Conservation (phyloP, 2,329 filamentous ascomycete genomes). For the Alternaria sp. region DNA sequence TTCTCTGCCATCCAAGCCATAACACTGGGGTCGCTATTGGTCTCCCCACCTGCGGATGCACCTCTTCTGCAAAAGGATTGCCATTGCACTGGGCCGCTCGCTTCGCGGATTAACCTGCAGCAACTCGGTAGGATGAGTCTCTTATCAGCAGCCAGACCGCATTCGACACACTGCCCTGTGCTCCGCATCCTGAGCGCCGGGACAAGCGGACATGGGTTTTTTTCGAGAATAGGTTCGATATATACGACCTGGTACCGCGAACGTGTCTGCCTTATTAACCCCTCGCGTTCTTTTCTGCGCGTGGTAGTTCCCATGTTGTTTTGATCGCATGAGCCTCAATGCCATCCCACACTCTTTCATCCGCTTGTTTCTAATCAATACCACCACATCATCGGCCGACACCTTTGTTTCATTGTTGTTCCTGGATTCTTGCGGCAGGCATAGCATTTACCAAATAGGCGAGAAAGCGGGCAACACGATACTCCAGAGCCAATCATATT, state of each 20-base stretch:
- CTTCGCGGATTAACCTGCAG: slow-evolving; percentile 32
- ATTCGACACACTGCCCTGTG: slow-evolving; percentile 33
- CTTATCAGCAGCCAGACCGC: slow-evolving; percentile 46
- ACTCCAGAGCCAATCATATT: neutral
- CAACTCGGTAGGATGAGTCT: slow-evolving; percentile 28
- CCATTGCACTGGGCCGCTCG: slow-evolving; percentile 36
- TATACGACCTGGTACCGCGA: slow-evolving; percentile 36
- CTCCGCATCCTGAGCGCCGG: slow-evolving; percentile 37
- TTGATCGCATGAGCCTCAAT: slow-evolving; percentile 9
- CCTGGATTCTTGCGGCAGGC: neutral
- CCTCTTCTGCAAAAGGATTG: slow-evolving; percentile 20
- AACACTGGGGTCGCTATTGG: slow-evolving; percentile 25
- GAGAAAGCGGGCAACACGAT: neutral
- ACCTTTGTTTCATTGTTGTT: slow-evolving; percentile 2
- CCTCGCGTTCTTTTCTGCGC: slow-evolving; percentile 17
- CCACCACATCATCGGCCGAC: slow-evolving; percentile 1
- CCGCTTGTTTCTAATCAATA: slow-evolving; percentile 11
- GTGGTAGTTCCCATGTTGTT: slow-evolving; percentile 6
- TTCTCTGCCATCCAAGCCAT: slow-evolving; percentile 13
- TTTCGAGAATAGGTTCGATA: slow-evolving; percentile 36
- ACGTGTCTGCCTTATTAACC: slow-evolving; percentile 24
- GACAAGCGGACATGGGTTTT: slow-evolving; percentile 38
- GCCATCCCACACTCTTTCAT: slow-evolving; percentile 24
- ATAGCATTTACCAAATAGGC: neutral
- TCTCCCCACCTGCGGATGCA: slow-evolving; percentile 20